Evolutionary conservation across 495 filamentous ascomycete genomes (phyloP).

Genomic region (Hapsidospora chrysogenum): DNA sequence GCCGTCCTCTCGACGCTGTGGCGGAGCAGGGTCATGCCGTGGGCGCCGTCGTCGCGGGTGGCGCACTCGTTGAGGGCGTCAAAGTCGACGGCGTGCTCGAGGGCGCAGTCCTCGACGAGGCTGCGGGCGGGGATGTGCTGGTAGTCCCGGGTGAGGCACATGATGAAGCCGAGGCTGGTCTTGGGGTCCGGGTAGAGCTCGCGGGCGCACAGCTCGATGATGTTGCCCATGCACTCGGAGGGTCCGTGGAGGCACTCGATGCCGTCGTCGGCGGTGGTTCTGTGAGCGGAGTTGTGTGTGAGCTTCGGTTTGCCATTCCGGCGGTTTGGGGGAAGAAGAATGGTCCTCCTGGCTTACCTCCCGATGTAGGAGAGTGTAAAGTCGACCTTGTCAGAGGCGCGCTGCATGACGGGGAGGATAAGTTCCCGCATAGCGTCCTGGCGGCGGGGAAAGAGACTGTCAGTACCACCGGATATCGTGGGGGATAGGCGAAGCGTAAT

Average conservation of each 20-base stretch:
- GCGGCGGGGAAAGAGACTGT: background rate
- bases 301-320: too few species aligned
- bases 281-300: too few species aligned
- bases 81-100: conserved; percentile 82
- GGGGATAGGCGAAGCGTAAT: too few species aligned
- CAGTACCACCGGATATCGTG: background rate
- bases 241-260: conserved; percentile 79
- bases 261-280: conserved; percentile 42
- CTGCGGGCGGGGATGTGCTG: conserved; percentile 51
- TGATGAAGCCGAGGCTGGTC: conserved; percentile 75
- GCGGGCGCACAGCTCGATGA: conserved; percentile 80
- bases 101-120: conserved; percentile 67
- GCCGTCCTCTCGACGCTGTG: conserved; percentile 57
- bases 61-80: conserved; percentile 64
- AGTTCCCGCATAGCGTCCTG: conserved; percentile 62
- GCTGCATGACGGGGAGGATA: conserved; percentile 74
- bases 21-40: conserved; percentile 49
- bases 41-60: conserved; percentile 41
- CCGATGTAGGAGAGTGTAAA: conserved; percentile 88
- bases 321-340: too few species aligned
- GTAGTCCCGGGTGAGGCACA: conserved; percentile 67
- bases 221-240: conserved; percentile 78
- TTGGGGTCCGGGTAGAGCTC: conserved; percentile 68
- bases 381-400: conserved; percentile 66
- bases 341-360: too few species aligned